phyloP scores from a whole-genome alignment of 2,329 filamentous ascomycete species.

The Colletotrichum eleusines region DNA sequence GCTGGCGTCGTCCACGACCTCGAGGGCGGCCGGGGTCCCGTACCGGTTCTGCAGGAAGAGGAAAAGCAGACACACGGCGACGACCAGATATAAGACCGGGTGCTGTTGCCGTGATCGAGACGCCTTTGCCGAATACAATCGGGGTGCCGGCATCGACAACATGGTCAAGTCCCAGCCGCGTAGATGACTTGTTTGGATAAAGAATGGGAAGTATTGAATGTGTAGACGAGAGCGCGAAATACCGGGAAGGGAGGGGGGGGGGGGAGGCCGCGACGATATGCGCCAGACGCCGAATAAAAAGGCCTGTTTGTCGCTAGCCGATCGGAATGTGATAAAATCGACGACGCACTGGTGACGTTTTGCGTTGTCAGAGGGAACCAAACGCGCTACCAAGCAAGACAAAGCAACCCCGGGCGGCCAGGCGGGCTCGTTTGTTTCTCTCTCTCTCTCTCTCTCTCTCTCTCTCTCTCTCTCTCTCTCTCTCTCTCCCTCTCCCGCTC shows the following conservation, averaged over 20 bases:
- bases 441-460: too few species aligned
- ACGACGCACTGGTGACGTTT: constrained; percentile 13
- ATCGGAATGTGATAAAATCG: not conserved
- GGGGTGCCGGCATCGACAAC: constrained; percentile 29
- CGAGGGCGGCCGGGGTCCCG: constrained; percentile 4
- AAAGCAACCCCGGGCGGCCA: not conserved
- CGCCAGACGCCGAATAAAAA: not conserved
- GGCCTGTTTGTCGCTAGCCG: not conserved
- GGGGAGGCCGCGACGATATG: too few species aligned
- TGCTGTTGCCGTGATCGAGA: constrained; percentile 7
- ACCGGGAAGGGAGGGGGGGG: not conserved
- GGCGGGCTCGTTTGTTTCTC: not conserved
- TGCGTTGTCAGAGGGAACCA: not conserved
- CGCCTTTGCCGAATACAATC: constrained; percentile 21
- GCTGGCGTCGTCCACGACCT: not conserved
- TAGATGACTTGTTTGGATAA: too few species aligned
- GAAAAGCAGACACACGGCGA: constrained; percentile 13
- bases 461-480: too few species aligned
- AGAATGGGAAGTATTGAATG: not conserved
- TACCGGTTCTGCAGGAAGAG: constrained; percentile 14
- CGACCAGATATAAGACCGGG: constrained; percentile 1
- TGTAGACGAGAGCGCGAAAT: not conserved
- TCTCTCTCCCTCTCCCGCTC: too few species aligned
- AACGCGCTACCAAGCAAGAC: not conserved
- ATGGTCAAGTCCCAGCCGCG: not conserved